phyloP scores from a whole-genome alignment of 225 moss, liverwort and hornwort species.

The Asterella californica region DNA sequence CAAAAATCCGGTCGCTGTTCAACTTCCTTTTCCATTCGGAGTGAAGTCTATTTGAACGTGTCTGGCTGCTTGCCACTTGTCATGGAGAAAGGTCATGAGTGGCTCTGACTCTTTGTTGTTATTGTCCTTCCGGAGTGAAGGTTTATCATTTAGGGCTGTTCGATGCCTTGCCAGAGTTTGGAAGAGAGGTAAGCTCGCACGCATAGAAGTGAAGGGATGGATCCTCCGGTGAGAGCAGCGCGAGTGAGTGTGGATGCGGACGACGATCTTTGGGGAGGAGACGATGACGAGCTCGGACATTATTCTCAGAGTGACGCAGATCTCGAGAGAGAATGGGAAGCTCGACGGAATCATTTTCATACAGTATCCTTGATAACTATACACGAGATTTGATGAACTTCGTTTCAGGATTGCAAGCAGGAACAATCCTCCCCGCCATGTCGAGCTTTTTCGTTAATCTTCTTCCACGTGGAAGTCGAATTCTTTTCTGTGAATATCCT shows the following conservation, averaged over 20 bases:
- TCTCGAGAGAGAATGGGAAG: conserved; percentile 79
- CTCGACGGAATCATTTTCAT: conserved; percentile 78
- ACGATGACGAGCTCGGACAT: conserved; percentile 28
- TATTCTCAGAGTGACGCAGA: conserved; percentile 22
- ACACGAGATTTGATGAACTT: background rate
- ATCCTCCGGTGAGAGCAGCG: conserved; percentile 1
- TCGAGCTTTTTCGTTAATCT: background rate
- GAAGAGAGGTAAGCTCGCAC: background rate
- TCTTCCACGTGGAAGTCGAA: background rate
- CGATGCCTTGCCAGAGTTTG: background rate
- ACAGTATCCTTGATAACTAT: conserved; percentile 47
- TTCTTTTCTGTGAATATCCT: conserved; percentile 17
- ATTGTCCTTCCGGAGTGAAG: no score
- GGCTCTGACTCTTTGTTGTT: no score
- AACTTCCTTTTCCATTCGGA: no score
- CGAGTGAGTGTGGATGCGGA: background rate
- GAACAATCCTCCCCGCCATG: background rate
- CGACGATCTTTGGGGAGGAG: conserved; percentile 38
- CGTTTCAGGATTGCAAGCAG: background rate
- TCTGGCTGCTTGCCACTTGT: no score
- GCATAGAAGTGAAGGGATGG: conserved; percentile 12
- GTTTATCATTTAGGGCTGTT: background rate
- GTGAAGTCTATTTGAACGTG: no score
- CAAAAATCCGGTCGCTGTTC: no score
- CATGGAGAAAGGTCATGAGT: no score